Evolutionary conservation across 768 basidiomycete species (phyloP), one percentile per base, ranked within the genome.

Genomic region (Zangia roseola): DNA sequence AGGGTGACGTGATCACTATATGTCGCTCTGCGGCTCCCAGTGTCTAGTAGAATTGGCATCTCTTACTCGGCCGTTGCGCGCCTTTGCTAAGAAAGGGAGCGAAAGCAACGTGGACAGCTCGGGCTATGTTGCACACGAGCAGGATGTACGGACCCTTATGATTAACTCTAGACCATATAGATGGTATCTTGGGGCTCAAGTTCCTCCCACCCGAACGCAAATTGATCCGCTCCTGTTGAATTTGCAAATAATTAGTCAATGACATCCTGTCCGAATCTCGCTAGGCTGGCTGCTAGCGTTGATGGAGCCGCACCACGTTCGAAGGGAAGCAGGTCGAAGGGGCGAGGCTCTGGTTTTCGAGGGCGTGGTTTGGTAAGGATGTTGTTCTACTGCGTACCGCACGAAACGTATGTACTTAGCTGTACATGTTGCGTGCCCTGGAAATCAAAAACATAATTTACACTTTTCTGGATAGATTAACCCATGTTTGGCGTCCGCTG

Each of bases 391-490:
- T 45, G 40, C 43, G 6, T 42, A 19, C 53, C 39, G 50, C 55
- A 42, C 50, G 21, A 30, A 33, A 41, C 42, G 21, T 33, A 35
- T 40, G 47, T 44, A 42, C 54, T 50, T 38, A 58, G 45, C 45
- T 53, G 49, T 56, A 45, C 54, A 50, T 58, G 60, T 53, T 51
- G 52, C 34, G 51, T 40, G 45, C 63, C 62, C 57, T 54, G 49
- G 51, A 50, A 62, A 53, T 61, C 52, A 5, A 9, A 16, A 5
- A 6, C 28, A 34, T 50, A 62, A 67, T 67, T 63, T 69, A 33
- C 52, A 69, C 65, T 49, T 62, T 65, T 69, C 44, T 28, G 65
- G 65, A 42, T 69, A 67, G 55, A 67, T 67, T 69, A 55, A 50
- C 10, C 58, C 58, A 38, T 44, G 43, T 68, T 59, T 55, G 61